Evolutionary conservation across 805 yeast species (phyloP).

Genomic region (Limtongia smithiae): DNA sequence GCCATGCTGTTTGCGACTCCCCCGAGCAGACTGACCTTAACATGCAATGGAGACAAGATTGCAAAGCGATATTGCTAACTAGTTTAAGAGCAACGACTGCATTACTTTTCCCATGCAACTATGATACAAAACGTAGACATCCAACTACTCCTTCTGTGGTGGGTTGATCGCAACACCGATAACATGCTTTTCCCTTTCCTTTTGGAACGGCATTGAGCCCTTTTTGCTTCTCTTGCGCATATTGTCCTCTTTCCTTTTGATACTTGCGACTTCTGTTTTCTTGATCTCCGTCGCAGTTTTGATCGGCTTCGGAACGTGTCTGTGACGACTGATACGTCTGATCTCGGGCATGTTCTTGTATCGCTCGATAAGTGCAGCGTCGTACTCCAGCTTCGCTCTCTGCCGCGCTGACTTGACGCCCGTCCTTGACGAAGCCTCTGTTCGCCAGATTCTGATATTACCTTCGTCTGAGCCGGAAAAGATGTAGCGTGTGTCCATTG

Average conservation of each 20-base stretch:
- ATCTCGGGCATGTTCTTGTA: constrained; percentile 96
- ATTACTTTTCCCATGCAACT: neutral
- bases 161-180: constrained; percentile 62
- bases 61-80: too few species aligned
- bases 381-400: constrained; percentile 82
- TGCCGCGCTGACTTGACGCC: constrained; percentile 76
- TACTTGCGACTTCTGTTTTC: constrained; percentile 62
- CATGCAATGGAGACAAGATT: too few species aligned
- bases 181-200: constrained; percentile 84
- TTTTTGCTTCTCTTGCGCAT: constrained; percentile 70
- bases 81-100: neutral
- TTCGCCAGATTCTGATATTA: constrained; percentile 89
- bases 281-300: constrained; percentile 90
- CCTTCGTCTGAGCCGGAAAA: constrained; percentile 94
- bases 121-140: neutral
- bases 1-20: too few species aligned
- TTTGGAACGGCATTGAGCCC: constrained; percentile 41
- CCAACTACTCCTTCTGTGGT: constrained; percentile 33
- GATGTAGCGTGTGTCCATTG: constrained; percentile 86
- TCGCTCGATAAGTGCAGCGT: constrained; percentile 84
- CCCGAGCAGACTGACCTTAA: too few species aligned
- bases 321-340: constrained; percentile 80
- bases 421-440: constrained; percentile 79
- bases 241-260: constrained; percentile 79
- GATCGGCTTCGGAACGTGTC: constrained; percentile 83